Evolutionary conservation across 345 rosid species (phyloP).

Genomic region (Aethionema arabicum): DNA sequence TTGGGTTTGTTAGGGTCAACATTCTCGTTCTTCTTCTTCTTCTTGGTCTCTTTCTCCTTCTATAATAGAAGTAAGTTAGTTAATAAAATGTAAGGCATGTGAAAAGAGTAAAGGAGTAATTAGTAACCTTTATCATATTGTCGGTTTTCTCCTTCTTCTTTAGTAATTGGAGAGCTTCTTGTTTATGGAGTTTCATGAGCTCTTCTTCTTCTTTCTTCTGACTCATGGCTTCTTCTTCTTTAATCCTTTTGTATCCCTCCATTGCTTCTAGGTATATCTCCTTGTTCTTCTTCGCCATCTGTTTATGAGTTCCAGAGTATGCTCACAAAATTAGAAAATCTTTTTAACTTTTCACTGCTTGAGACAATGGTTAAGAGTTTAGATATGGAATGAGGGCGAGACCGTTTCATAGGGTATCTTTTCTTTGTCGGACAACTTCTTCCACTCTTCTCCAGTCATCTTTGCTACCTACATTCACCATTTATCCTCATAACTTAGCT

Average conservation of each 20-base stretch:
- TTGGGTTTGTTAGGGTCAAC: conserved; percentile 90
- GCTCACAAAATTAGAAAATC: not conserved
- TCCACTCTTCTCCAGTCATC: conserved; percentile 87
- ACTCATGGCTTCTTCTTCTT: conserved; percentile 63
- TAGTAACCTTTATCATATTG: conserved; percentile 64
- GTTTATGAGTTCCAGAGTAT: conserved; percentile 5
- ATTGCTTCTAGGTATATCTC: conserved; percentile 71
- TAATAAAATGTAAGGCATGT: no score
- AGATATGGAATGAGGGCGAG: no score
- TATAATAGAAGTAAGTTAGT: no score
- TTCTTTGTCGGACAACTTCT: conserved; percentile 64
- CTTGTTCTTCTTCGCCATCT: conserved; percentile 83
- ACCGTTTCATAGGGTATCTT: conserved; percentile 53
- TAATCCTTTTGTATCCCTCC: conserved; percentile 76
- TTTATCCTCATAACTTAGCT: not conserved
- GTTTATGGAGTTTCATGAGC: conserved; percentile 77
- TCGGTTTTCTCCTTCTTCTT: conserved; percentile 95
- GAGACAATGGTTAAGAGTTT: no score
- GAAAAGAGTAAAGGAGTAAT: no score
- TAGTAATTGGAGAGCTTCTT: conserved; percentile 82
- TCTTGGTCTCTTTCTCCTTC: conserved; percentile 39
- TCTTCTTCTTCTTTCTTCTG: conserved; percentile 74
- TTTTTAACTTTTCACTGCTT: not conserved
- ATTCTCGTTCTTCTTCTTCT: conserved; percentile 55
- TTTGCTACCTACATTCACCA: conserved; percentile 51